A percentile compares a stretch with the other conserved stretches of the same genome.
Conservation (phyloP, 805 yeast genomes). For the Ogataea kodamae region DNA sequence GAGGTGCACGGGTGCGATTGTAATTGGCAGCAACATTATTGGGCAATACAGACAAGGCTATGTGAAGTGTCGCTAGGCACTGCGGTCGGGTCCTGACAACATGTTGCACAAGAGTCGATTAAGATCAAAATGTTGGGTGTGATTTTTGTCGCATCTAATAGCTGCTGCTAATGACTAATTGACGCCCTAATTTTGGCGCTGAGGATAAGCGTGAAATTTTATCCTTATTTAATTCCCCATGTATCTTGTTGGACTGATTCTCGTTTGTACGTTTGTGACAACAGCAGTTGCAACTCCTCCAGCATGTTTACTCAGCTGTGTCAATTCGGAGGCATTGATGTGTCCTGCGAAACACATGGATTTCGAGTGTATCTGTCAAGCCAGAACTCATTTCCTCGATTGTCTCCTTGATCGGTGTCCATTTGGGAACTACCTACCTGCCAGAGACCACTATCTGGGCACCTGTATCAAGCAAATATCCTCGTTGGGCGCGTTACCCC, state of each 20-base stretch:
- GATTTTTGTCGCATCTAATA: no score
- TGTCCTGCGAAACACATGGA: conserved; percentile 28
- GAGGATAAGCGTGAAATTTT: conserved; percentile 1
- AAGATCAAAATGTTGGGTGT: no score
- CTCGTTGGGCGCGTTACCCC: conserved; percentile 19
- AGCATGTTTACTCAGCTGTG: conserved; percentile 26
- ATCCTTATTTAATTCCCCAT: conserved; percentile 7
- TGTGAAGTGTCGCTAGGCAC: no score
- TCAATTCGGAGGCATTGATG: conserved; percentile 15
- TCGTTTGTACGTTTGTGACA: conserved; percentile 1
- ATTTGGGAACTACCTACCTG: conserved; percentile 39
- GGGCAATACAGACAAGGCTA: no score
- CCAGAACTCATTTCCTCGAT: conserved; percentile 26
- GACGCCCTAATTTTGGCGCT: conserved; percentile 4
- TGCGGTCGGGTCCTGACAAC: no score
- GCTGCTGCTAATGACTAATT: no score
- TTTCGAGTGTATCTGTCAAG: conserved; percentile 36
- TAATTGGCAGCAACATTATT: no score
- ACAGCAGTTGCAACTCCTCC: conserved; percentile 24
- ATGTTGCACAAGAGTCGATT: no score
- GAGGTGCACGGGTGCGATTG: conserved; percentile 5
- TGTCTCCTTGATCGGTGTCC: conserved; percentile 43
- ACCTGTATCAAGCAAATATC: conserved; percentile 42
- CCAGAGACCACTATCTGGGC: conserved; percentile 48
- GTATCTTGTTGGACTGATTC: conserved; percentile 3